Evolutionary conservation across 805 yeast species (phyloP), one percentile per base, ranked within the genome.

Genomic region (Candida insectalens): DNA sequence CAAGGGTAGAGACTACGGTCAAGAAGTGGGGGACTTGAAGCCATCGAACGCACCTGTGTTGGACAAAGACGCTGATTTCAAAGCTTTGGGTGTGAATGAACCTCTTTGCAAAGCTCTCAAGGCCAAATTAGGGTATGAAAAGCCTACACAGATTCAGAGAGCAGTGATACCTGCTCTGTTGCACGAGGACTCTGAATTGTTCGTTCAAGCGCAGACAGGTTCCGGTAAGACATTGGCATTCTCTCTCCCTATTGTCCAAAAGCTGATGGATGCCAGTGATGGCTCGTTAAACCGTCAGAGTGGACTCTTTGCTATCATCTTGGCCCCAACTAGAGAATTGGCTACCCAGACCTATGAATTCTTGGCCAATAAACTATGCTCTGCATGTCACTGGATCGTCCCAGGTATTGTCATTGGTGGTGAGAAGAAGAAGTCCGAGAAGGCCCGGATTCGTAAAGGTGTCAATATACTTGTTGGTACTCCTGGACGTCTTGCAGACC

Each of bases 351-450:
- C 89, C 33, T 81, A 83, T 50, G 63, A 80, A 5, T 95, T 88
- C 3, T 65, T 87, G 38, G 89, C 83, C 45, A 65, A 74, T 2
- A 32, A 35, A 14, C 55, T 92, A 21, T 67, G 78, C 26, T 69
- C 81, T 36, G 74, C 88, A 50, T 80, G 89, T 52, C 94, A 83
- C 50, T 74, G 82, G 56, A 70, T 92, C 28, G 98, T 94, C 4
- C 96, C 98, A 1, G 95, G 97, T 26, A 74, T 88, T 27, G 94
- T 92, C 18, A 87, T 87, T 59, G 99, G 99, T 51, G 99, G 99
- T 40, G 99, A 92, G 54, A 88, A 89, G 70, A 89, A 89, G 57
- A 94, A 92, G 51, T 73, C 95, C 2, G 99, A 92, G 57, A 92
- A 92, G 67, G 96, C 97, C 2, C 65, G 99, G 48, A 60, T 92